These are phyloP conservation scores for Bipolaris gigantea DNA, from an alignment of 2,329 filamentous ascomycete species.

Conservation along the genomic window DNA sequence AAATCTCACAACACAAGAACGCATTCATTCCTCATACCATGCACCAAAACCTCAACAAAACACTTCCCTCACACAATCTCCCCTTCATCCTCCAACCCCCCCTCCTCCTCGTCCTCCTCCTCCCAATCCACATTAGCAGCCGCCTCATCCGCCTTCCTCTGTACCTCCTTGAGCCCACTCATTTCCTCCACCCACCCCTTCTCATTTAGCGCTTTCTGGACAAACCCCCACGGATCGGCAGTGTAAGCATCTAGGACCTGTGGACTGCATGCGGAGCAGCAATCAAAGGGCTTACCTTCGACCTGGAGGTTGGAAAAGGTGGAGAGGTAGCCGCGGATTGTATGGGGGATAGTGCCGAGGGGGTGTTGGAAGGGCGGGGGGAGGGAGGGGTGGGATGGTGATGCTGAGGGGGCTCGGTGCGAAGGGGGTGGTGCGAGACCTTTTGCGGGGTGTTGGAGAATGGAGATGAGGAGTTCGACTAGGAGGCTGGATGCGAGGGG, in stretches of 20 bases:
- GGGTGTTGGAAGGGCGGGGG: constrained; percentile 58
- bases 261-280: constrained; percentile 78
- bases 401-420: constrained; percentile 7
- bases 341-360: constrained; percentile 72
- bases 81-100: constrained; percentile 60
- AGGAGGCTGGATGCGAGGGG: constrained; percentile 88
- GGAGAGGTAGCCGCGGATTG: constrained; percentile 75
- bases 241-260: constrained; percentile 70
- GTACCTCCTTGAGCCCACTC: constrained; percentile 65
- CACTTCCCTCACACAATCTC: constrained; percentile 48
- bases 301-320: constrained; percentile 75
- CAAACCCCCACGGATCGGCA: constrained; percentile 72
- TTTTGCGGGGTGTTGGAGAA: constrained; percentile 69
- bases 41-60: too few species aligned
- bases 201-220: constrained; percentile 72
- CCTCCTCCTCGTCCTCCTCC: constrained; percentile 33
- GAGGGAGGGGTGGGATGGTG: constrained; percentile 29
- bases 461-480: constrained; percentile 84
- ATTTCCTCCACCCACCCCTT: constrained; percentile 78
- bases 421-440: constrained; percentile 30
- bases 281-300: constrained; percentile 73
- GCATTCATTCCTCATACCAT: too few species aligned
- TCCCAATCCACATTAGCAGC: constrained; percentile 62
- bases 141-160: constrained; percentile 52
- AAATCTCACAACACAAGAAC: too few species aligned